Conservation (phyloP, 169 alveolate genomes). For the Nephromyces sp. region DNA sequence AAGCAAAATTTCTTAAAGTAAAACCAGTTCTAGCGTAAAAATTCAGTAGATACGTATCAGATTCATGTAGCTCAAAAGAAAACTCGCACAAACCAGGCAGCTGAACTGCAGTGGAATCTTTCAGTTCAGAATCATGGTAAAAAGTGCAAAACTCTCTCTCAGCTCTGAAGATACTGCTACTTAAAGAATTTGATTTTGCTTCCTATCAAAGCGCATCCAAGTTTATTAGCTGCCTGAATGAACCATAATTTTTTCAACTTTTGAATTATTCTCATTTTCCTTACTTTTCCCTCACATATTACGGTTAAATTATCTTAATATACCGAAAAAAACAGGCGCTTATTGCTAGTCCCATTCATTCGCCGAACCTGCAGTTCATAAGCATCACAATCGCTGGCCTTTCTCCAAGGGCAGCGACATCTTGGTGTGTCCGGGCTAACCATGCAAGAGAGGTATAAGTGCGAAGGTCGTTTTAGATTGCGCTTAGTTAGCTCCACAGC, state of each 20-base stretch:
- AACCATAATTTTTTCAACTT: not conserved
- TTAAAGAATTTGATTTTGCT: not conserved
- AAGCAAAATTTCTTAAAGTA: not conserved
- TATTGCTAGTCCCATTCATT: not conserved
- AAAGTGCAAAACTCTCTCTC: not conserved
- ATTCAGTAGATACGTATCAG: not conserved
- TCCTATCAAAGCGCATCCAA: no score
- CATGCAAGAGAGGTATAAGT: not conserved
- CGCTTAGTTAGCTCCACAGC: not conserved
- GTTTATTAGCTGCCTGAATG: no score
- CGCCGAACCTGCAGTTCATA: not conserved
- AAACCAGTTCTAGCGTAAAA: not conserved
- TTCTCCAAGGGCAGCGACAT: not conserved
- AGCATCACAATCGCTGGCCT: not conserved
- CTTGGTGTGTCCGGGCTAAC: not conserved
- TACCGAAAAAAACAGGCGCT: not conserved
- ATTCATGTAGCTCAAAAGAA: not conserved
- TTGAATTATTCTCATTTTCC: not conserved
- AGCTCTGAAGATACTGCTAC: no score
- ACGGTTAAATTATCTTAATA: not conserved
- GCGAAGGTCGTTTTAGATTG: not conserved
- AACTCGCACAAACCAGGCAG: not conserved
- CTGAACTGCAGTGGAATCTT: not conserved
- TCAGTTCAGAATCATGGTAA: not conserved
- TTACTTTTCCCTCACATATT: not conserved